Evolutionary conservation across 2,329 filamentous ascomycete species (phyloP).

Genomic region (Pseudogymnoascus destructans): DNA sequence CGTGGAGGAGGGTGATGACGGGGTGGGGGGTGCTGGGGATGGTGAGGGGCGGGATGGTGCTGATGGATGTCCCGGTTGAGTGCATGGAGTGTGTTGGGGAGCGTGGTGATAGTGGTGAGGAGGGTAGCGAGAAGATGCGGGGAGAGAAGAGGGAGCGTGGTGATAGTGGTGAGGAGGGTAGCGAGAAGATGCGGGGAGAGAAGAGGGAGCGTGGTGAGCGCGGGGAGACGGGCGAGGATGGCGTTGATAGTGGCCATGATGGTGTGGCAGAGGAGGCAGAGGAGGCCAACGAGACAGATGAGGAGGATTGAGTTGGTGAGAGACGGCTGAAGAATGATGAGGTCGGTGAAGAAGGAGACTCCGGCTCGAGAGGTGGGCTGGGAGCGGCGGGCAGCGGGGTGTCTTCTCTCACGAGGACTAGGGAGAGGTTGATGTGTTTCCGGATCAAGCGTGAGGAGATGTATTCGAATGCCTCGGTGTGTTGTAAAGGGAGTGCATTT

Average conservation of each 20-base stretch:
- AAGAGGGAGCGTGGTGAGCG: background rate
- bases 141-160: background rate
- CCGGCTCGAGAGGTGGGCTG: background rate
- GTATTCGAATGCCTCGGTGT: conserved; percentile 45
- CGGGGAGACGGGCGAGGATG: background rate
- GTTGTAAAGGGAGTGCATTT: conserved; percentile 41
- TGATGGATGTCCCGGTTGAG: background rate
- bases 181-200: background rate
- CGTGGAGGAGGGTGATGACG: conserved; percentile 31
- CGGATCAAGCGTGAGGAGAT: conserved; percentile 41
- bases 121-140: conserved; percentile 3
- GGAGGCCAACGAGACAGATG: background rate
- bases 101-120: background rate
- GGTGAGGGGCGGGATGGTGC: conserved; percentile 7
- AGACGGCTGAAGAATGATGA: background rate
- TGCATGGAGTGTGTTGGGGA: background rate
- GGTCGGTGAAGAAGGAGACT: background rate
- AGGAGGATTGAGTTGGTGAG: background rate
- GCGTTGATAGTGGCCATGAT: background rate
- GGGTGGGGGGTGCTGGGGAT: conserved; percentile 13
- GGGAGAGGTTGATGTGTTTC: conserved; percentile 42
- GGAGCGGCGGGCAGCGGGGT: conserved; percentile 37
- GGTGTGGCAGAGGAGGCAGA: background rate
- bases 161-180: background rate
- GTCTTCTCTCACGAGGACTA: conserved; percentile 43